Percentiles rank a stretch among this genome's conserved stretches.
phyloP scores from a whole-genome alignment of 768 basidiomycete species.

The Boletus huronensis region DNA sequence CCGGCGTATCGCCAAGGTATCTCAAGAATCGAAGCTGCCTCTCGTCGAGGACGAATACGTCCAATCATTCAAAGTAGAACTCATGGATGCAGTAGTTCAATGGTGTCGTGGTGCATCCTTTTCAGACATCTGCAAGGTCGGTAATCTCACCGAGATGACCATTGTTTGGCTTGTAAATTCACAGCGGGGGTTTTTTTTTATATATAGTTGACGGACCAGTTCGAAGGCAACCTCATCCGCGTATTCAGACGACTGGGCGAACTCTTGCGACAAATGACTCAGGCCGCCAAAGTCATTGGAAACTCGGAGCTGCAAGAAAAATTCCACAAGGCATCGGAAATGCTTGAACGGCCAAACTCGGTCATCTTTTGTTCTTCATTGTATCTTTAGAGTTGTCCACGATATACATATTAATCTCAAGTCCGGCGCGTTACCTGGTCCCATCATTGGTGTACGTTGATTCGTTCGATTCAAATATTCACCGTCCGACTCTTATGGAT shows the following conservation, averaged over 20 bases:
- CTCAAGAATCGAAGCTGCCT: slow-evolving; percentile 86
- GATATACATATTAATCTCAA: neutral
- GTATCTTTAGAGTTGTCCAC: slow-evolving; percentile 52
- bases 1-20: slow-evolving; percentile 93
- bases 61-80: slow-evolving; percentile 93
- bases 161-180: neutral
- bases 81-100: slow-evolving; percentile 96
- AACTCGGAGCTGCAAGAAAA: slow-evolving; percentile 91
- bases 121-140: slow-evolving; percentile 91
- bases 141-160: neutral
- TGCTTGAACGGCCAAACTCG: slow-evolving; percentile 91
- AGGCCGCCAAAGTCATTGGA: slow-evolving; percentile 94
- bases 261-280: slow-evolving; percentile 92
- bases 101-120: slow-evolving; percentile 99
- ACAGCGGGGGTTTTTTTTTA: neutral
- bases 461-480: neutral
- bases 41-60: slow-evolving; percentile 95
- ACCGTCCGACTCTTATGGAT: neutral
- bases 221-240: slow-evolving; percentile 95
- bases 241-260: slow-evolving; percentile 95
- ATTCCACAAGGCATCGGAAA: slow-evolving; percentile 86
- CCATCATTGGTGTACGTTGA: neutral
- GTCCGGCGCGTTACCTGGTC: neutral
- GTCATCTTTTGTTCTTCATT: slow-evolving; percentile 89
- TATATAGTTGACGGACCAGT: slow-evolving; percentile 84